phyloP scores from a whole-genome alignment of 2,329 filamentous ascomycete genomes.

The Colletotrichum australisinense region DNA sequence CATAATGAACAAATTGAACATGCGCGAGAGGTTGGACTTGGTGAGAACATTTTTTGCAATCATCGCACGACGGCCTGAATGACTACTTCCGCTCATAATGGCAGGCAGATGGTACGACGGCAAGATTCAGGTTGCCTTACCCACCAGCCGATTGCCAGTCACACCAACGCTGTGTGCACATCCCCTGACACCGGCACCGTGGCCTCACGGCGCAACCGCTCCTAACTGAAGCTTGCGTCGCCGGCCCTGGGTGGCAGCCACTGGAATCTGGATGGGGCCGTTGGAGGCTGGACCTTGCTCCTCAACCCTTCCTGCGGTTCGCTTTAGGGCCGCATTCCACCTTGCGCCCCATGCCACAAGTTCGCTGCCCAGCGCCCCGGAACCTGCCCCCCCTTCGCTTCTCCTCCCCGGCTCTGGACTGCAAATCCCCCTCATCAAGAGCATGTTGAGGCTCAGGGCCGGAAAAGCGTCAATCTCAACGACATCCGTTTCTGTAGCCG shows the following conservation, averaged over 20 bases:
- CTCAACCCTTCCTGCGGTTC: not conserved
- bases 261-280: not conserved
- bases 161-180: not conserved
- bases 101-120: not conserved
- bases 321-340: not conserved
- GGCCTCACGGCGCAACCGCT: conserved; percentile 13
- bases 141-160: not conserved
- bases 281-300: conserved; percentile 7
- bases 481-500: conserved; percentile 15
- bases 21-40: no score
- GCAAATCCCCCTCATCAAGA: conserved; percentile 21
- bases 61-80: not conserved
- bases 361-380: conserved; percentile 18
- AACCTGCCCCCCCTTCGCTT: conserved; percentile 2
- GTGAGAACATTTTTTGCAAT: no score
- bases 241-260: not conserved
- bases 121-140: conserved; percentile 1
- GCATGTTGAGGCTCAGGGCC: conserved; percentile 30
- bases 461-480: conserved; percentile 27
- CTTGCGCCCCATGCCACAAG: not conserved
- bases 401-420: not conserved
- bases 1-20: not conserved
- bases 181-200: not conserved
- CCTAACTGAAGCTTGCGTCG: conserved; percentile 5
- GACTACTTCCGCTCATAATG: not conserved